Conservation (phyloP, 2,329 filamentous ascomycete species). For the Lachnellula willkommii region DNA sequence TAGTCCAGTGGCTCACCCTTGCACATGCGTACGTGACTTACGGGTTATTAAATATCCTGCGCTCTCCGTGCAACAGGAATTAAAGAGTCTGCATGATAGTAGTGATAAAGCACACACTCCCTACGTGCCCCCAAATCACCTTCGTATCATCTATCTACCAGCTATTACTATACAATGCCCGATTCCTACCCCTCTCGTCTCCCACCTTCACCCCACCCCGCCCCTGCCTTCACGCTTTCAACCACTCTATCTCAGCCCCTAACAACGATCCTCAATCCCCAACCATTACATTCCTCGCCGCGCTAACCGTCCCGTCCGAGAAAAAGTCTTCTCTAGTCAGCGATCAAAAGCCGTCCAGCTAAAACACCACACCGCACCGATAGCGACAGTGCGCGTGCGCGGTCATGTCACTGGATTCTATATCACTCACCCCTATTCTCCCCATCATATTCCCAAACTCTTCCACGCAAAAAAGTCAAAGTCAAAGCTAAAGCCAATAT, state of each 20-base stretch:
- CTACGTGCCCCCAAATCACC: no score
- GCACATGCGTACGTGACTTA: no score
- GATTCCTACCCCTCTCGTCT: no score
- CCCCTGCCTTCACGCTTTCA: conserved; percentile 8
- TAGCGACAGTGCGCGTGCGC: conserved; percentile 66
- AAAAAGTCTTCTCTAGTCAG: conserved; percentile 53
- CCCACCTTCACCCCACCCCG: conserved; percentile 7
- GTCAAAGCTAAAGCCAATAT: background rate
- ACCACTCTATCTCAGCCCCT: conserved; percentile 3
- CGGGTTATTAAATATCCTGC: no score
- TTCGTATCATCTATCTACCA: no score
- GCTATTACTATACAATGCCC: no score
- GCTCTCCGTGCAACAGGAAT: no score
- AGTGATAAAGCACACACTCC: no score
- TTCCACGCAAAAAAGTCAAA: background rate
- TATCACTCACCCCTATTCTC: background rate
- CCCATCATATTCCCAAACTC: background rate
- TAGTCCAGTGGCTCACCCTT: no score
- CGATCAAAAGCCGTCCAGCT: conserved; percentile 47
- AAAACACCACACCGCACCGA: conserved; percentile 73
- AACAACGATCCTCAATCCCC: conserved; percentile 38
- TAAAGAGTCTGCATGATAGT: no score
- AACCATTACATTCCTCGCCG: conserved; percentile 53
- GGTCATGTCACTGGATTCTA: conserved; percentile 74
- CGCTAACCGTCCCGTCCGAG: conserved; percentile 56